Conservation (phyloP, 352 stramenopile species). For the Phytophthora syringae region DNA sequence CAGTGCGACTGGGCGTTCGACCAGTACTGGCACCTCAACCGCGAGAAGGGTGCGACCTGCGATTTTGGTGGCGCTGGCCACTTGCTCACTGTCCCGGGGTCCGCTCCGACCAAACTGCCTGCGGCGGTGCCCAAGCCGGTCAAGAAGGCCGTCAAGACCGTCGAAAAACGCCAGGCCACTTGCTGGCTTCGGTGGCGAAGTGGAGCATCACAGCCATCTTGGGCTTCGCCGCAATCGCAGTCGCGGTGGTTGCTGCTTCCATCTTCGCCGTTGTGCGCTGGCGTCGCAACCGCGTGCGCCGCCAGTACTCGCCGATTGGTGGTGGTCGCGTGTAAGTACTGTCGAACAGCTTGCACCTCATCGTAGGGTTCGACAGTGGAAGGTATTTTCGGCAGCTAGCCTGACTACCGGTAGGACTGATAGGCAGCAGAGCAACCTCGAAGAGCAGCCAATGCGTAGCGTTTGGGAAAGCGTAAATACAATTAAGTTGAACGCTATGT, state of each 20-base stretch:
- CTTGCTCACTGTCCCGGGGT: conserved; percentile 41
- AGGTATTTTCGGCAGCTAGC: conserved; percentile 1
- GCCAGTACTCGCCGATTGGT: conserved; percentile 60
- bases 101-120: conserved; percentile 25
- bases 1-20: conserved; percentile 82
- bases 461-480: conserved; percentile 6
- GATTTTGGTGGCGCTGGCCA: conserved; percentile 81
- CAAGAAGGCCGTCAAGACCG: conserved; percentile 18
- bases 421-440: background rate
- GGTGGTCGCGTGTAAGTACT: conserved; percentile 39
- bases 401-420: background rate
- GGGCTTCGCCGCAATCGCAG: conserved; percentile 27
- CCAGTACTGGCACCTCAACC: conserved; percentile 78
- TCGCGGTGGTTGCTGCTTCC: conserved; percentile 20
- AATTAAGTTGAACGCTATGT: conserved; percentile 12
- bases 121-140: conserved; percentile 1
- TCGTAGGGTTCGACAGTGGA: too few species aligned
- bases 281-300: conserved; percentile 37
- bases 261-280: conserved; percentile 44
- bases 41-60: conserved; percentile 75
- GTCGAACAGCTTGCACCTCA: too few species aligned
- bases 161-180: conserved; percentile 23
- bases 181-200: conserved; percentile 36
- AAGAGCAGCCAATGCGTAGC: background rate
- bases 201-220: conserved; percentile 38